Conservation (phyloP, 2,329 filamentous ascomycete genomes). For the Orbilia quercus region DNA sequence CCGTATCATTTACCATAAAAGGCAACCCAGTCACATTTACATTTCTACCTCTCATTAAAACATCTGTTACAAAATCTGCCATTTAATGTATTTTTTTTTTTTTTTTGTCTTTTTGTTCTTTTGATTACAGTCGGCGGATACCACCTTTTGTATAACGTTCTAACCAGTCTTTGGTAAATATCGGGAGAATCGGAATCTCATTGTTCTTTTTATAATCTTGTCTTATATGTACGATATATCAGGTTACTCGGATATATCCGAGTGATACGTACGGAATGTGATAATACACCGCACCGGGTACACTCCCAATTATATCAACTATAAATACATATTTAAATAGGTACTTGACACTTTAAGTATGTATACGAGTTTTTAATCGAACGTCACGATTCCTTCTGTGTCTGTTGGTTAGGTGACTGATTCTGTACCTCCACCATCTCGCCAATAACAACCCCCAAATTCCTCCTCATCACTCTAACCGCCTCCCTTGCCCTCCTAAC, state of each 20-base stretch:
- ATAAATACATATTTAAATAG: not conserved
- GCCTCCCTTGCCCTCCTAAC: constrained; percentile 18
- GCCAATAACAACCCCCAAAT: constrained; percentile 29
- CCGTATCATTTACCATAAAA: too few species aligned
- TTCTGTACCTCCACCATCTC: constrained; percentile 2
- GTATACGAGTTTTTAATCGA: too few species aligned
- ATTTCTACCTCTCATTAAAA: constrained; percentile 14
- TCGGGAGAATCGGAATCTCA: constrained; percentile 26
- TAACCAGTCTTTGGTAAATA: constrained; percentile 23
- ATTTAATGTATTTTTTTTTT: constrained; percentile 35
- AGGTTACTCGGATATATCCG: constrained; percentile 15
- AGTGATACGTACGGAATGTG: not conserved
- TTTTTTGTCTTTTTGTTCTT: constrained; percentile 14
- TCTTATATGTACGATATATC: constrained; percentile 18
- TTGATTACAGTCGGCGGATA: constrained; percentile 27
- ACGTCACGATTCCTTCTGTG: too few species aligned
- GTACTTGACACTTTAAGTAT: too few species aligned
- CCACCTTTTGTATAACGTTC: constrained; percentile 46
- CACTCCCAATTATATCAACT: too few species aligned
- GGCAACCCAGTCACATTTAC: too few species aligned
- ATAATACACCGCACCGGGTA: constrained; percentile 2
- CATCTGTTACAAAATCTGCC: constrained; percentile 8
- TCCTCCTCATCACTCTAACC: constrained; percentile 34
- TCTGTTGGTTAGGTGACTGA: too few species aligned
- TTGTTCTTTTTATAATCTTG: constrained; percentile 5